Evolutionary conservation across 1,284 basidiomycete species (phyloP).

Genomic region (Sphagnurus paluster): DNA sequence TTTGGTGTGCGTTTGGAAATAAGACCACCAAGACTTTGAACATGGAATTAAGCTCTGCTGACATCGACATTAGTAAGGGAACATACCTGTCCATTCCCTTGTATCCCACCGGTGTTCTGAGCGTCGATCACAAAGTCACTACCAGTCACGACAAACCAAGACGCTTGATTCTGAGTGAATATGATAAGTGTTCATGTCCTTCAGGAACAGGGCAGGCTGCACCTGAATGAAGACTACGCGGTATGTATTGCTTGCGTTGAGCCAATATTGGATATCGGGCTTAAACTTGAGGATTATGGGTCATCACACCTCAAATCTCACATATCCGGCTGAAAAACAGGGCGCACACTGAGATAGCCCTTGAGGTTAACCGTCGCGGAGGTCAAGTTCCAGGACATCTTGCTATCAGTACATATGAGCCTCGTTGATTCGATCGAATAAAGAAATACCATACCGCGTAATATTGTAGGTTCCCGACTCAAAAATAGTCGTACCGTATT

Average conservation of each 20-base stretch:
- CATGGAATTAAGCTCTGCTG: background rate
- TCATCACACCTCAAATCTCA: background rate
- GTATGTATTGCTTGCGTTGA: conserved; percentile 55
- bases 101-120: conserved; percentile 59
- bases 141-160: conserved; percentile 67
- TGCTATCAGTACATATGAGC: conserved; percentile 33
- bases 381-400: conserved; percentile 62
- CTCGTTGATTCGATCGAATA: background rate
- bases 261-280: conserved; percentile 62
- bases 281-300: conserved; percentile 41
- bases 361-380: conserved; percentile 52
- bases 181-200: background rate
- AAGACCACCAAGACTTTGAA: conserved; percentile 35
- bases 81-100: conserved; percentile 61
- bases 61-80: background rate
- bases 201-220: conserved; percentile 3
- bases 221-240: conserved; percentile 64
- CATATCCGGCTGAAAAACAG: background rate
- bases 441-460: conserved; percentile 38
- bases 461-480: conserved; percentile 50
- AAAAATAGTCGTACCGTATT: conserved; percentile 48
- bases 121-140: conserved; percentile 60
- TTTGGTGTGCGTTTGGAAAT: conserved; percentile 32
- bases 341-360: conserved; percentile 52
- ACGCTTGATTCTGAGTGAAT: conserved; percentile 47